phyloP scores from a whole-genome alignment of 2,329 filamentous ascomycete genomes.

The Epichloe typhina region DNA sequence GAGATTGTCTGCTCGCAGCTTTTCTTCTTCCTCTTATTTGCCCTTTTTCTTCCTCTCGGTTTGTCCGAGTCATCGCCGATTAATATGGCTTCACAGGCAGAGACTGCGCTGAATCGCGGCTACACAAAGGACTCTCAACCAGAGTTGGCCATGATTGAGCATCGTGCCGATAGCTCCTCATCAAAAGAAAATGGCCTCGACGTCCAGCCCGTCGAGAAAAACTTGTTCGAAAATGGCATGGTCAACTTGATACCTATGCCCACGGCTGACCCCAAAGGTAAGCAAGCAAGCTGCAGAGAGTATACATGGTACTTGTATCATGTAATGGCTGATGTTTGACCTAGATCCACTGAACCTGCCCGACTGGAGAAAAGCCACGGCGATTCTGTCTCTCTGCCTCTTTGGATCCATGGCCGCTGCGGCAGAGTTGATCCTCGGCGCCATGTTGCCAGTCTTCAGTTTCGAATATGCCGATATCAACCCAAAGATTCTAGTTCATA shows the following conservation, averaged over 20 bases:
- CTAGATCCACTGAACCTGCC: conserved; percentile 1
- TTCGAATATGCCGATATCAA: conserved; percentile 3
- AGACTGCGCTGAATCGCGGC: neutral
- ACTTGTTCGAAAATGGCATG: neutral
- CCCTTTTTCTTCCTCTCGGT: accelerated
- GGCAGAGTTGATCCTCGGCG: conserved; percentile 1
- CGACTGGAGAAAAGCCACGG: neutral
- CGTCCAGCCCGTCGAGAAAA: neutral
- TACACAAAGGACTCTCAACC: neutral
- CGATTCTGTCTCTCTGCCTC: neutral
- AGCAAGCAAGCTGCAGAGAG: neutral
- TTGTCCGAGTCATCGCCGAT: neutral
- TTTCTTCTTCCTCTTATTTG: no score
- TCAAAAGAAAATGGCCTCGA: neutral
- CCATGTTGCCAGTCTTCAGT: conserved; percentile 1
- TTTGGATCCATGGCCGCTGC: conserved; percentile 2
- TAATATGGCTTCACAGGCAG: neutral
- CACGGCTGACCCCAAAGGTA: conserved; percentile 1
- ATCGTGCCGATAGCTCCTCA: neutral
- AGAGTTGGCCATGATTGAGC: neutral
- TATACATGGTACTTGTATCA: neutral
- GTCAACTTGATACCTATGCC: conserved; percentile 3
- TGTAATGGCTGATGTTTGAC: neutral
- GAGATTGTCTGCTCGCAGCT: no score
- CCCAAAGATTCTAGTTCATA: neutral